Evolutionary conservation across 768 basidiomycete genomes (phyloP).

Genomic region (Tremella mesenterica): DNA sequence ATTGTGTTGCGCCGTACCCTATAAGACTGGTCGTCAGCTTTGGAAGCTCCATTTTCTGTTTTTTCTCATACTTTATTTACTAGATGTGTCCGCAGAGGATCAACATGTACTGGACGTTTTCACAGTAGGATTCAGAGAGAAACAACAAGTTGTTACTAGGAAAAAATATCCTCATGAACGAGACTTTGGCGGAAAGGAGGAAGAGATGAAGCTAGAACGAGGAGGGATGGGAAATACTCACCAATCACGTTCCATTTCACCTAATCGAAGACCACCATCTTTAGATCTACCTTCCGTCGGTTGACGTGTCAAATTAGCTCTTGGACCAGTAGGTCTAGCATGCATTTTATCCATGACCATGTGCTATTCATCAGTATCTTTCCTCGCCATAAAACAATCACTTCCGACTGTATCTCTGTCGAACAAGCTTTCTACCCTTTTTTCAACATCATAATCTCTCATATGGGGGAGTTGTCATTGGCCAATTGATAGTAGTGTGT

Average conservation of each 20-base stretch:
- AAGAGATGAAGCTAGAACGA: background rate
- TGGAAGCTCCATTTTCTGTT: too few relatives aligned
- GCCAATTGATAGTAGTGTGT: too few relatives aligned
- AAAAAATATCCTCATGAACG: too few relatives aligned
- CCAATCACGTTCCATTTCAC: constrained; percentile 99
- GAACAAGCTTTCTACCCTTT: background rate
- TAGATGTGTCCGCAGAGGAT: background rate
- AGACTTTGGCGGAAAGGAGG: too few relatives aligned
- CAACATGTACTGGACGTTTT: too few relatives aligned
- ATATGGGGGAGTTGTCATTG: background rate
- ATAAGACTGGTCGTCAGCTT: constrained; percentile 58
- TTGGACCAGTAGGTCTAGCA: constrained; percentile 90
- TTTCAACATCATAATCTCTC: background rate
- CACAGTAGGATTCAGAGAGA: too few relatives aligned
- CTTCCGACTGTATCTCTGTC: background rate
- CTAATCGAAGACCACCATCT: constrained; percentile 90
- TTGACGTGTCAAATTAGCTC: constrained; percentile 91
- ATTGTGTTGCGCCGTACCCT: constrained; percentile 93
- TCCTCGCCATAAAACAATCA: background rate
- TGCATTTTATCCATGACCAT: constrained; percentile 99
- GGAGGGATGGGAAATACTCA: constrained; percentile 20
- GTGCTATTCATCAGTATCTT: constrained; percentile 54
- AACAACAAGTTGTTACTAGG: too few relatives aligned
- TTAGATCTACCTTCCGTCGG: constrained; percentile 97
- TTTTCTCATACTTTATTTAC: background rate